Conservation (phyloP, 306 rosid species). For the Chamaecrista fasciculata region DNA sequence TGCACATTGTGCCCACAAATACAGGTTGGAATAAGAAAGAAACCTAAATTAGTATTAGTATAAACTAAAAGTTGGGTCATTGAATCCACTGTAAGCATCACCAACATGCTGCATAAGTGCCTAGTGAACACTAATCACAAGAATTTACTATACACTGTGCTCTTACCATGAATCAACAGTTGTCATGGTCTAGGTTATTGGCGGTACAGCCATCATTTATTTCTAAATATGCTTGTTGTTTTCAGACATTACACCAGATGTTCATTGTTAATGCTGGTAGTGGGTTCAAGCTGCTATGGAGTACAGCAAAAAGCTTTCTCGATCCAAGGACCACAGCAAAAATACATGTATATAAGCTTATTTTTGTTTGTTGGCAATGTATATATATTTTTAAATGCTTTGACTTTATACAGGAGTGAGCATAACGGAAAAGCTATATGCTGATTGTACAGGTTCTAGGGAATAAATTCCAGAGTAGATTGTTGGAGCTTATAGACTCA, state of each 20-base stretch:
- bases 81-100: neutral
- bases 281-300: constrained; percentile 90
- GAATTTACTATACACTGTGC: constrained; percentile 10
- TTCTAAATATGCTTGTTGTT: constrained; percentile 42
- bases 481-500: constrained; percentile 78
- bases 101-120: neutral
- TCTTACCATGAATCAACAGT: neutral
- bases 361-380: neutral
- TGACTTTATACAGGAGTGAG: constrained; percentile 31
- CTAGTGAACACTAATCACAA: neutral
- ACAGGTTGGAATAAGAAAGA: constrained; percentile 4
- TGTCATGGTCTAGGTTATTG: constrained; percentile 13
- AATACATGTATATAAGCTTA: constrained; percentile 59
- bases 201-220: constrained; percentile 2
- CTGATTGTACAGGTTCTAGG: constrained; percentile 74
- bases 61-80: neutral
- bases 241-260: constrained; percentile 95
- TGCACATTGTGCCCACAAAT: constrained; percentile 21
- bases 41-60: constrained; percentile 30
- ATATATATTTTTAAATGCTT: neutral
- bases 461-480: constrained; percentile 58
- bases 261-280: constrained; percentile 91
- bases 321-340: constrained; percentile 93
- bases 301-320: constrained; percentile 81
- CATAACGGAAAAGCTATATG: constrained; percentile 25